Percentiles rank a stretch among this genome's conserved stretches.
Conservation (phyloP, 352 stramenopile genomes). For the Phytophthora syringae region DNA sequence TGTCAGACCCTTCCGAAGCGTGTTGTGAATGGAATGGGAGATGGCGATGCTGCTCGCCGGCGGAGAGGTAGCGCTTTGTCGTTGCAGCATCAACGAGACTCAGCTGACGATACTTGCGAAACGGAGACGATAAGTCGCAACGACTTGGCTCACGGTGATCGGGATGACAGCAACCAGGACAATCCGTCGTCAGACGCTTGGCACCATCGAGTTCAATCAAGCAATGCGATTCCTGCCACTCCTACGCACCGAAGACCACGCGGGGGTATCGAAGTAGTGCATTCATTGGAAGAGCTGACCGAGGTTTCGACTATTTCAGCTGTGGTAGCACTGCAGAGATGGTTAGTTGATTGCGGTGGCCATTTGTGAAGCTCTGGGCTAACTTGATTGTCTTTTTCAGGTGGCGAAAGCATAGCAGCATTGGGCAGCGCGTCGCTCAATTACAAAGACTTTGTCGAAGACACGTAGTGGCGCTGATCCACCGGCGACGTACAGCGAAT, state of each 20-base stretch:
- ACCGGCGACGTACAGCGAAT: slow-evolving; percentile 35
- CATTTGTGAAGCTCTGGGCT: background rate
- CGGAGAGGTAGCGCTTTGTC: slow-evolving; percentile 5
- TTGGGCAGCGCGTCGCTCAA: slow-evolving; percentile 40
- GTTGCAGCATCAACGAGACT: slow-evolving; percentile 5
- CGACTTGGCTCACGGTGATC: slow-evolving; percentile 10
- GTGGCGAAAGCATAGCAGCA: slow-evolving; percentile 43
- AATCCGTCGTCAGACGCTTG: slow-evolving; percentile 12
- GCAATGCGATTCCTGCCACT: slow-evolving; percentile 3
- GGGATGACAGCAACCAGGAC: slow-evolving; percentile 13
- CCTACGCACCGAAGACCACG: slow-evolving; percentile 17
- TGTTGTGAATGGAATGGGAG: slow-evolving; percentile 27
- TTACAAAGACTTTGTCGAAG: slow-evolving; percentile 39
- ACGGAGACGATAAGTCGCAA: slow-evolving; percentile 18
- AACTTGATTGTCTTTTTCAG: slow-evolving; percentile 9
- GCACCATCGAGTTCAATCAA: slow-evolving; percentile 13
- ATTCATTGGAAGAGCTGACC: slow-evolving; percentile 44
- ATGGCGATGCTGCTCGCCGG: slow-evolving; percentile 8
- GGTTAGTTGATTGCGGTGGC: slow-evolving; percentile 2
- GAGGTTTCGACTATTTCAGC: slow-evolving; percentile 49
- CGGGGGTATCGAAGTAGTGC: slow-evolving; percentile 5
- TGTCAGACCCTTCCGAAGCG: slow-evolving; percentile 7
- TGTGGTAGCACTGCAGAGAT: slow-evolving; percentile 49
- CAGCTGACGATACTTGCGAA: slow-evolving; percentile 4
- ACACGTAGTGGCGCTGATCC: slow-evolving; percentile 40